A percentile compares a stretch with the other conserved stretches of the same genome.
These are phyloP conservation scores for Acer negundo DNA, from an alignment of 345 rosid species.

Conservation along the genomic window DNA sequence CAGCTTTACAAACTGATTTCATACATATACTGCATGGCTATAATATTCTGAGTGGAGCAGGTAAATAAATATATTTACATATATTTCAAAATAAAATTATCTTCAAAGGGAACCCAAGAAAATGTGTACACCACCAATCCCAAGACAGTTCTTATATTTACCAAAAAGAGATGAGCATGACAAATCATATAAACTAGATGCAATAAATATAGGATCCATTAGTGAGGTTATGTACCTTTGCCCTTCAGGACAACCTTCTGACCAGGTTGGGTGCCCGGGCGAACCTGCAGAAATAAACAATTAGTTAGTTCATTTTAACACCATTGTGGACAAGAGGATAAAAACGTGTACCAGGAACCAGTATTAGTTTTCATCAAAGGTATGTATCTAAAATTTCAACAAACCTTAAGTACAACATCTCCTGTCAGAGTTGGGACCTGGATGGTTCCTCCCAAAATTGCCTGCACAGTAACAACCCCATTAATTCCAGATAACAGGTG, in stretches of 20 bases:
- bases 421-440: conserved; percentile 98
- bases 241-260: conserved; percentile 96
- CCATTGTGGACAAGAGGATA: neutral
- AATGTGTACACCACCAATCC: neutral
- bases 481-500: neutral
- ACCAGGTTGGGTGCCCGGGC: conserved; percentile 96
- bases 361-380: neutral
- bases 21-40: neutral
- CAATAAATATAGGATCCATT: neutral
- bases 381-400: conserved; percentile 15
- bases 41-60: neutral
- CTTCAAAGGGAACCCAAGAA: neutral
- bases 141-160: neutral
- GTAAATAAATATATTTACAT: neutral
- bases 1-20: neutral
- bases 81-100: neutral
- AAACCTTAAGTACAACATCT: conserved; percentile 96
- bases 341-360: conserved; percentile 8
- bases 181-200: neutral
- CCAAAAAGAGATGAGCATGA: neutral
- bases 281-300: conserved; percentile 54
- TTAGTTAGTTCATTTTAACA: neutral
- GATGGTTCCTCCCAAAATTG: conserved; percentile 94
- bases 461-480: conserved; percentile 51
- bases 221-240: conserved; percentile 61